A percentile compares a stretch with the other conserved stretches of the same genome.
These are phyloP conservation scores for Kwoniella shivajii DNA, from an alignment of 1,284 basidiomycete species.

Conservation along the genomic window DNA sequence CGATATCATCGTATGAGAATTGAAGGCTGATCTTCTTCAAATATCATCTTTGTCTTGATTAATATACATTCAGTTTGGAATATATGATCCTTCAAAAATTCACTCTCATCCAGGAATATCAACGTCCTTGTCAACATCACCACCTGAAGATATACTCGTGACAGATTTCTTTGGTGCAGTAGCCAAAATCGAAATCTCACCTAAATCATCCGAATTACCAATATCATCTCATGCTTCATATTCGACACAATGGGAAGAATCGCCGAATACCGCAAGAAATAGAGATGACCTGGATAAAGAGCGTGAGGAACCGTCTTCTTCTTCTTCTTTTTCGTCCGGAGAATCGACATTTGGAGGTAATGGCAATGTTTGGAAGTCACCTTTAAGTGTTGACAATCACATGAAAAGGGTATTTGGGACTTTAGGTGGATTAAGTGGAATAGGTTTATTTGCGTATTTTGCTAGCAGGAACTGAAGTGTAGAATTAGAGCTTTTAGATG, in stretches of 20 bases:
- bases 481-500: too few relatives aligned
- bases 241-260: too few relatives aligned
- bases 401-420: background rate
- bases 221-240: background rate
- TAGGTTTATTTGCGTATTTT: background rate
- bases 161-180: constrained; percentile 98
- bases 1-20: too few relatives aligned
- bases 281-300: too few relatives aligned
- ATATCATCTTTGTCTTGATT: background rate
- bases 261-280: too few relatives aligned
- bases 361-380: constrained; percentile 1
- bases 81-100: constrained; percentile 73
- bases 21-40: too few relatives aligned
- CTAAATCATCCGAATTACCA: constrained; percentile 8
- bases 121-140: constrained; percentile 70
- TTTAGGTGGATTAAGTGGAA: background rate
- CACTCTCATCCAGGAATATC: constrained; percentile 85
- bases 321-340: too few relatives aligned
- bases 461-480: too few relatives aligned
- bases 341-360: background rate
- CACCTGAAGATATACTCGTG: constrained; percentile 69
- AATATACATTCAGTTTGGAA: constrained; percentile 69
- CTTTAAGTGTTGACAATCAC: background rate
- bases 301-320: too few relatives aligned
- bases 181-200: constrained; percentile 68